phyloP scores from a whole-genome alignment of 148 eudicot species.

The Chenopodium quinoa region DNA sequence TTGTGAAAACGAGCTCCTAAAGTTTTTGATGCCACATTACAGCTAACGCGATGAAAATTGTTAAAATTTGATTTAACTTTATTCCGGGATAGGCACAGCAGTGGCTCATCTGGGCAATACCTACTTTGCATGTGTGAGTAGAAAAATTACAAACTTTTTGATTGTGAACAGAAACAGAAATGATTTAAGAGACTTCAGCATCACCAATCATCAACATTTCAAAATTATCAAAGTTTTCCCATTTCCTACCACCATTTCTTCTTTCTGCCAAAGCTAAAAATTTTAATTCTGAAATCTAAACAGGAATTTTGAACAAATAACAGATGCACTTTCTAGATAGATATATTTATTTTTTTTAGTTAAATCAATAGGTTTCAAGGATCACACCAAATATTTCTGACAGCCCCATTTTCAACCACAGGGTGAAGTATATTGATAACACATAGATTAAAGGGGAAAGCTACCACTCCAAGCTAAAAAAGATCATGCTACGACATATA shows the following conservation, averaged over 20 bases:
- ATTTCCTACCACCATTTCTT: not conserved
- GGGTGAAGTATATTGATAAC: not conserved
- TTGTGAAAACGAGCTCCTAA: slow-evolving; percentile 24
- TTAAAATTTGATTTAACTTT: slow-evolving; percentile 30
- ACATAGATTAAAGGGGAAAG: not conserved
- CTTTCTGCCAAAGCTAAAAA: not conserved
- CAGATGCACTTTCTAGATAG: not conserved
- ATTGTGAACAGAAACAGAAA: not conserved
- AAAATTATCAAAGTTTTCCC: not conserved
- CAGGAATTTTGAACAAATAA: not conserved
- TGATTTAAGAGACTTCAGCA: not conserved
- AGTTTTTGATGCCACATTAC: slow-evolving; percentile 34
- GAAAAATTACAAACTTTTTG: not conserved
- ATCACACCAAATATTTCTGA: not conserved
- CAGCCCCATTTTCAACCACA: not conserved
- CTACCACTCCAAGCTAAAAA: not conserved
- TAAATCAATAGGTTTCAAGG: not conserved
- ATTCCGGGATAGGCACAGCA: slow-evolving; percentile 34
- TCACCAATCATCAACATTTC: not conserved
- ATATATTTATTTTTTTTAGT: not conserved
- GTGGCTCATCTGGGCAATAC: slow-evolving; percentile 43
- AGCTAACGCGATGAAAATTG: slow-evolving; percentile 14
- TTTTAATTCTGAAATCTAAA: not conserved
- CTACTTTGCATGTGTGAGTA: slow-evolving; percentile 25
- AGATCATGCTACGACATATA: not conserved